Conservation (phyloP, 83 land plant genomes). For the Isoetes engelmannii region DNA sequence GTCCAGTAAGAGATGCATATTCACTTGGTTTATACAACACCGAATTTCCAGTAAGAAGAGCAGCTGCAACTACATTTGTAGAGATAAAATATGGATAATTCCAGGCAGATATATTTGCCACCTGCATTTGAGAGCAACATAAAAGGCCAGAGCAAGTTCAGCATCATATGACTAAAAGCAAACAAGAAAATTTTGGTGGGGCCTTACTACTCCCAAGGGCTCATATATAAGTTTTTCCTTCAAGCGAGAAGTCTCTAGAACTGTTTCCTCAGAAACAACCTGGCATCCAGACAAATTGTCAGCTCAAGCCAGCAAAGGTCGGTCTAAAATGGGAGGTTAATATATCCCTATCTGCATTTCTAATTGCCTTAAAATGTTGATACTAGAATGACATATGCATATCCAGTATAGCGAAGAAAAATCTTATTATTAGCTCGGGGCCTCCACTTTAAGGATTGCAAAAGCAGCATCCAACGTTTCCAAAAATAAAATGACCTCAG, state of each 20-base stretch:
- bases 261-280: conserved; percentile 13
- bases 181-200: not conserved
- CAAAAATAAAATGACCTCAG: too few species aligned
- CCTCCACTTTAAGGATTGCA: too few species aligned
- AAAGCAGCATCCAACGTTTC: too few species aligned
- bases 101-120: conserved; percentile 36
- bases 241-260: conserved; percentile 14
- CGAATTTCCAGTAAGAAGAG: conserved; percentile 27
- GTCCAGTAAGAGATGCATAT: conserved; percentile 26
- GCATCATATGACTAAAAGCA: not conserved
- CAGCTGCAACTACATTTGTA: conserved; percentile 26
- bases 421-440: too few species aligned
- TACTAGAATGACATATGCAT: too few species aligned
- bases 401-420: too few species aligned
- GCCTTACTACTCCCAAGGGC: conserved; percentile 5
- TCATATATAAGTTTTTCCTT: conserved; percentile 21
- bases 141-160: not conserved
- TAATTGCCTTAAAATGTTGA: too few species aligned
- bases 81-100: conserved; percentile 32
- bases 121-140: conserved; percentile 21
- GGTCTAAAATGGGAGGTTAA: too few species aligned
- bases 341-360: too few species aligned
- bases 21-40: conserved; percentile 33
- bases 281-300: too few species aligned
- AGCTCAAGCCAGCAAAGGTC: too few species aligned